Conservation (phyloP, 2,329 filamentous ascomycete species). For the Xylaria sp. region DNA sequence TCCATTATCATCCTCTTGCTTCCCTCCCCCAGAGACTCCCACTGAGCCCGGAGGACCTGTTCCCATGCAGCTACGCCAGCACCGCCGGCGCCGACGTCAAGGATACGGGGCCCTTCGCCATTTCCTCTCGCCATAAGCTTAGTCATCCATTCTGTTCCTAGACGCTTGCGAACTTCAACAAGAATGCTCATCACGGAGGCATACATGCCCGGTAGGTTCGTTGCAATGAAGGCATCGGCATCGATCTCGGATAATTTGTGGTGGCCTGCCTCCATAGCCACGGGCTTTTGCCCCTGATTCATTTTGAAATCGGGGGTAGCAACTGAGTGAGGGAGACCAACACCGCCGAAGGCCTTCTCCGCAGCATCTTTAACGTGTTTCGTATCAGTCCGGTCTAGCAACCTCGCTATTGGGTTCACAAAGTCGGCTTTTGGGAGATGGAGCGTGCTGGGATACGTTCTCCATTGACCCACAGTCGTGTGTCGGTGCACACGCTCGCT, state of each 20-base stretch:
- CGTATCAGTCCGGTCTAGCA: slow-evolving; percentile 69
- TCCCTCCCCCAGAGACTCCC: slow-evolving; percentile 66
- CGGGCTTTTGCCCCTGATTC: slow-evolving; percentile 63
- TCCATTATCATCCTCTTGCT: slow-evolving; percentile 45
- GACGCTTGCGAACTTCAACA: slow-evolving; percentile 72
- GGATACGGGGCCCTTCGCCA: slow-evolving; percentile 60
- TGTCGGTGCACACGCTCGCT: slow-evolving; percentile 70
- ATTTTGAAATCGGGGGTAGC: slow-evolving; percentile 64
- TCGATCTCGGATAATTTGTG: slow-evolving; percentile 74
- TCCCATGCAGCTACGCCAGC: slow-evolving; percentile 76
- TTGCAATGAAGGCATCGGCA: slow-evolving; percentile 71
- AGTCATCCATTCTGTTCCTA: slow-evolving; percentile 72
- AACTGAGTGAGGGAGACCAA: slow-evolving; percentile 74
- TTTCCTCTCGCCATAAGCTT: slow-evolving; percentile 62
- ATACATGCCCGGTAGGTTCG: slow-evolving; percentile 71
- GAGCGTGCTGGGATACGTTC: slow-evolving; percentile 73
- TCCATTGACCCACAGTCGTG: slow-evolving; percentile 73
- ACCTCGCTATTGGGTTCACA: slow-evolving; percentile 67
- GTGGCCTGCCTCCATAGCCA: slow-evolving; percentile 66
- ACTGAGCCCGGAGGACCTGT: slow-evolving; percentile 79
- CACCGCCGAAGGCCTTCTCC: slow-evolving; percentile 75
- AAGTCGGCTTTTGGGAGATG: slow-evolving; percentile 72
- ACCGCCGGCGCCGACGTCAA: slow-evolving; percentile 76
- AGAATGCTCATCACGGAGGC: slow-evolving; percentile 68
- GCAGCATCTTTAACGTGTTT: slow-evolving; percentile 77